Evolutionary conservation across 805 yeast genomes (phyloP), one percentile per base, ranked within the genome.

Genomic region (Blastobotrys americana): DNA sequence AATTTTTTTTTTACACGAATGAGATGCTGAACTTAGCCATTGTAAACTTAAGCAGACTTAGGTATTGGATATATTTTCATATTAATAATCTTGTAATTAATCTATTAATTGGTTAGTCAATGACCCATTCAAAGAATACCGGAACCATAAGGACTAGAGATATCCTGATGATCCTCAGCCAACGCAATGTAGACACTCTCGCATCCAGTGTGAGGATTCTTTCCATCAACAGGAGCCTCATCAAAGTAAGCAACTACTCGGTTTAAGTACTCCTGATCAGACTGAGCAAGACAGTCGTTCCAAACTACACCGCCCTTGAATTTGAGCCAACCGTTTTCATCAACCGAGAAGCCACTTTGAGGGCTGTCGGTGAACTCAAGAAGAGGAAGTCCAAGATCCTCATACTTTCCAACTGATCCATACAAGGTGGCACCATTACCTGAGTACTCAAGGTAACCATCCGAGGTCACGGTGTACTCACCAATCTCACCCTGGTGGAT

Each of bases 1-100:
- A 88, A 8, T 25, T 25, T 13, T 25, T 25, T 25, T 25, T 25
- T 25, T 25, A 25, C 13, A 25, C 31, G n/a, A n/a, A n/a, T n/a
- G n/a, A n/a, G n/a, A n/a, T n/a, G n/a, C n/a, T n/a, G n/a, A n/a
- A n/a, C n/a, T n/a, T n/a, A n/a, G n/a, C n/a, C n/a, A n/a, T n/a
- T n/a, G n/a, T n/a, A n/a, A n/a, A n/a, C n/a, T n/a, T n/a, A n/a
- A n/a, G n/a, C n/a, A n/a, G n/a, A n/a, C n/a, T n/a, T n/a, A n/a
- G n/a, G n/a, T n/a, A n/a, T n/a, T n/a, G n/a, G n/a, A n/a, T n/a
- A n/a, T n/a, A n/a, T n/a, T n/a, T n/a, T n/a, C n/a, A n/a, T n/a
- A n/a, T n/a, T 25, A 8, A 25, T 25, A 25, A 8, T 8, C 31
- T 13, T 25, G 31, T 25, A 25, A 8, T 25, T 8, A 25, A 13